These are phyloP conservation scores for Chrysosphaeria jannelii DNA, from an alignment of 2,329 filamentous ascomycete species.

Conservation along the genomic window DNA sequence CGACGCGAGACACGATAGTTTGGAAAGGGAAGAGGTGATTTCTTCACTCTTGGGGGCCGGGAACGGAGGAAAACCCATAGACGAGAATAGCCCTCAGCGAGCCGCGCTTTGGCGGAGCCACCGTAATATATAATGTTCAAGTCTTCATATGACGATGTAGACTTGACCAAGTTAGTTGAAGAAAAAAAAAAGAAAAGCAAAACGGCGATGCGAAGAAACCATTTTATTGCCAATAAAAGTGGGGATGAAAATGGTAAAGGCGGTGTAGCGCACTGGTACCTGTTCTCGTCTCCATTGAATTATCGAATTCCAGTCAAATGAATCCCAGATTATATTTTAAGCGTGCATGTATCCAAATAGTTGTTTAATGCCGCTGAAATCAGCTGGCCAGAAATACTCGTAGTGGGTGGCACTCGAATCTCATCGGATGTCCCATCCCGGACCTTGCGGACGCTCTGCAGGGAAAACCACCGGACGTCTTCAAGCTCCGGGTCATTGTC, in stretches of 20 bases:
- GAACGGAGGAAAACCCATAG: slow-evolving; percentile 24
- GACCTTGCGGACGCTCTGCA: slow-evolving; percentile 56
- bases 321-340: too few relatives aligned
- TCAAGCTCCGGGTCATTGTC: slow-evolving; percentile 80
- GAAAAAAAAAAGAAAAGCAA: slow-evolving; percentile 12
- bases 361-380: slow-evolving; percentile 26
- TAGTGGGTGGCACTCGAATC: slow-evolving; percentile 52
- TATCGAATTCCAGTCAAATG: background rate
- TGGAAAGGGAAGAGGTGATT: slow-evolving; percentile 15
- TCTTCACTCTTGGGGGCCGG: slow-evolving; percentile 19
- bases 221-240: slow-evolving; percentile 1
- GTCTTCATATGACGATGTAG: slow-evolving; percentile 21
- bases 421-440: slow-evolving; percentile 39
- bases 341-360: too few relatives aligned
- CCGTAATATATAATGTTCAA: slow-evolving; percentile 8
- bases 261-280: too few relatives aligned
- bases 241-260: too few relatives aligned
- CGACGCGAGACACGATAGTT: slow-evolving; percentile 14
- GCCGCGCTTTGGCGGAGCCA: slow-evolving; percentile 22
- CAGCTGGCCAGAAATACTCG: slow-evolving; percentile 78
- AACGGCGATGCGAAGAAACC: slow-evolving; percentile 3
- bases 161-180: slow-evolving; percentile 6
- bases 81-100: slow-evolving; percentile 19
- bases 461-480: slow-evolving; percentile 59
- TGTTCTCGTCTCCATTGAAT: background rate